Base-by-base conservation (phyloP, 495 filamentous ascomycete genomes). In the Penicillium crystallinum region DNA sequence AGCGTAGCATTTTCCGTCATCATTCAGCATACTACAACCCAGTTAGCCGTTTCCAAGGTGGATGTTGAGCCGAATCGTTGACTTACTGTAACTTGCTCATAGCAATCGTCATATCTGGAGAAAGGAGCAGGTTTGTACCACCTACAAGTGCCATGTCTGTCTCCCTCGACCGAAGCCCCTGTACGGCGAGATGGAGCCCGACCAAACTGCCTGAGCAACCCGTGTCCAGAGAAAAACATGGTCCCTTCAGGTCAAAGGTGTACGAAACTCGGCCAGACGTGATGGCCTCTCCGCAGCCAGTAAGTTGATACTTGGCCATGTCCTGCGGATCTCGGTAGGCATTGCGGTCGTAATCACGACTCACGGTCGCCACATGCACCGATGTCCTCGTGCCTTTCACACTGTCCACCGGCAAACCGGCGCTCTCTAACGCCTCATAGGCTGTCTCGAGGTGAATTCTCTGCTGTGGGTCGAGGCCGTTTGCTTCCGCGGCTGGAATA, bases 361-460 rank as follows among this genome's bases (percentile, higher is more conserved):
- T 31, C 29, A 31, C 29, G 6, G 29, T 31, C 4, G 29, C 29
- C 29, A 18, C 34, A 17, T 36, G 34, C 2, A 30, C 34, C 42
- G 25, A 31, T 31, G 50, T 53, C 8, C 33, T 36, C 22, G 59
- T 57, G n/a, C 62, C 65, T 11, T 50, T 30, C 7, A 69, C 22
- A 31, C 41, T 37, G 5, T 57, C 49, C 9, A 54, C 7, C 4
- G 50, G 29, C 7, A 54, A 10, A 30, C 55, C 57, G 6, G 57
- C 55, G 17, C 53, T 57, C n/a, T 57, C 55, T 12, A 57, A 23
- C 8, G 41, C 43, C 36, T 57, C 55, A 22, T 53, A 57, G n/a
- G 43, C 41, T 11, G 36, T 43, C 56, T 83, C 81, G 2, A 85
- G 68, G 10, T 36, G 41, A 7, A 45, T 53, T 1, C 50, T 43